Conservation (phyloP, 2,329 filamentous ascomycete species). For the Fusarium illudens region DNA sequence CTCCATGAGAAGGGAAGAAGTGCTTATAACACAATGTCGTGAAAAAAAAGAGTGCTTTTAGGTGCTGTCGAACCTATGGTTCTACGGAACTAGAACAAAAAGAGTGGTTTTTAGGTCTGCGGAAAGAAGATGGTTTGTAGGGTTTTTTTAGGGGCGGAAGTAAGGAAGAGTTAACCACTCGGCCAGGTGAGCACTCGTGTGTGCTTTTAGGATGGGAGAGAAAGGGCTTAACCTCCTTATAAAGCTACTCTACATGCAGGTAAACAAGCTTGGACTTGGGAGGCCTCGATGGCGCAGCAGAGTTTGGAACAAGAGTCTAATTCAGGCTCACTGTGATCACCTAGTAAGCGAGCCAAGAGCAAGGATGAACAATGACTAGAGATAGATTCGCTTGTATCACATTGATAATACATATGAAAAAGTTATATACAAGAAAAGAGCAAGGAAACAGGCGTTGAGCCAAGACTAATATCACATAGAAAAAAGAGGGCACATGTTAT, state of each 20-base stretch:
- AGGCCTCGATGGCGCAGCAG: background rate
- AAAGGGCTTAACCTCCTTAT: background rate
- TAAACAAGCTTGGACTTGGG: background rate
- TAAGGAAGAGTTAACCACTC: background rate
- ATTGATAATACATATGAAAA: background rate
- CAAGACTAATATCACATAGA: background rate
- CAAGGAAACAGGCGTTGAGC: background rate
- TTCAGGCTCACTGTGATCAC: no score
- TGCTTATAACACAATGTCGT: no score
- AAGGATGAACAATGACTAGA: no score
- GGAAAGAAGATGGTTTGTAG: background rate
- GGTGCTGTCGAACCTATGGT: background rate
- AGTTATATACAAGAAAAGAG: background rate
- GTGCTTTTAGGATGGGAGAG: background rate
- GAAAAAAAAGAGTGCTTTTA: background rate
- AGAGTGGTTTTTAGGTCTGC: background rate
- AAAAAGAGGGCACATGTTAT: background rate
- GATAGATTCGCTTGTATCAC: background rate
- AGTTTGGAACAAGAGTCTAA: background rate
- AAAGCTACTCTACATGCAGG: background rate
- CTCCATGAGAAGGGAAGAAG: no score
- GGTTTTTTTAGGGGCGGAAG: background rate
- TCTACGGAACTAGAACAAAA: background rate
- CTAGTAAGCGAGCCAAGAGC: no score
- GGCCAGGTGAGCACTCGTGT: background rate